Percentiles rank a stretch among this genome's conserved stretches.
These are phyloP conservation scores for Botryosphaeria dothidea DNA, from an alignment of 2,329 filamentous ascomycete genomes.

Conservation along the genomic window DNA sequence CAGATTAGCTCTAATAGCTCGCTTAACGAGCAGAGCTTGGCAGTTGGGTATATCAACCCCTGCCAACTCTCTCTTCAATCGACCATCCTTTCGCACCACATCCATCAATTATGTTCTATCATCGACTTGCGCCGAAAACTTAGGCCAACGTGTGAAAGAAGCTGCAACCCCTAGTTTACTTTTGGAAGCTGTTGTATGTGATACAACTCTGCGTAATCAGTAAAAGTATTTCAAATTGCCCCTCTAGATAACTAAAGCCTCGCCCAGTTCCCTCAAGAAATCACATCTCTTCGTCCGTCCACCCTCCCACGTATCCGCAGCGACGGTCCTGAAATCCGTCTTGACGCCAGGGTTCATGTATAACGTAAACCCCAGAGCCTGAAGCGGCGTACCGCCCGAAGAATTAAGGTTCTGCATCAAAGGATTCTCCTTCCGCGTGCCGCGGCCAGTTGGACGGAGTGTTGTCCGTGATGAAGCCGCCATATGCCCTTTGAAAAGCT, in stretches of 20 bases:
- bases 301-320: slow-evolving; percentile 27
- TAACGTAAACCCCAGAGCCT: not conserved
- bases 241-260: not conserved
- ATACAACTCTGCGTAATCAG: no score
- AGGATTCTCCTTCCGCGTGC: not conserved
- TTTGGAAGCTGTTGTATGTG: no score
- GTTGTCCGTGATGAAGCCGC: not conserved
- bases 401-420: not conserved
- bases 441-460: not conserved
- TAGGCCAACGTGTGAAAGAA: no score
- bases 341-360: not conserved
- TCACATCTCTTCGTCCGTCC: slow-evolving; percentile 28
- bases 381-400: not conserved
- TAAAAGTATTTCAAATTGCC: no score
- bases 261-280: slow-evolving; percentile 26
- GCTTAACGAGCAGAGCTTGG: no score
- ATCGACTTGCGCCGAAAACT: no score
- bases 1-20: no score
- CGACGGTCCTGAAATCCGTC: not conserved
- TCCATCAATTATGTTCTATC: no score
- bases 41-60: no score
- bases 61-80: no score
- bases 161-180: no score
- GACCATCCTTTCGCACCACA: no score
- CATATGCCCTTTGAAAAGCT: not conserved